A percentile compares a stretch with the other conserved stretches of the same genome.
phyloP scores from a whole-genome alignment of 352 stramenopile species.

The Phytophthora pisi region DNA sequence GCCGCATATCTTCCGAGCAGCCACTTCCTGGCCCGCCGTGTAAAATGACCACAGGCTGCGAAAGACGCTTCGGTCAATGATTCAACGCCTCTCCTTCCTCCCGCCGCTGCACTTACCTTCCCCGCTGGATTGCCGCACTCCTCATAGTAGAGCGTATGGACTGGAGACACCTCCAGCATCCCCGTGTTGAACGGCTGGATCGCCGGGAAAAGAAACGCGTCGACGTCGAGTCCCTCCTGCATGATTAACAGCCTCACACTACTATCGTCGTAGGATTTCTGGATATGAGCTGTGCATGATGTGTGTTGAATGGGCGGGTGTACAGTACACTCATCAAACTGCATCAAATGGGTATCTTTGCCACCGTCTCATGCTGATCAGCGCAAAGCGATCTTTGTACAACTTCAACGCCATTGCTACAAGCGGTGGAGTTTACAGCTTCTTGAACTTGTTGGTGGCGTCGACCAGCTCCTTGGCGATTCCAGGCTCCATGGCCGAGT shows the following conservation, averaged over 20 bases:
- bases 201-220: conserved; percentile 69
- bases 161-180: conserved; percentile 54
- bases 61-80: background rate
- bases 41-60: background rate
- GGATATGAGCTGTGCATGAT: background rate
- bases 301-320: conserved; percentile 3
- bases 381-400: conserved; percentile 1
- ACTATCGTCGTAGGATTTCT: background rate
- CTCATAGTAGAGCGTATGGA: background rate
- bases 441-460: conserved; percentile 76
- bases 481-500: conserved; percentile 77
- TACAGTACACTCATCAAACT: conserved; percentile 3
- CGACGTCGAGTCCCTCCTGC: conserved; percentile 18
- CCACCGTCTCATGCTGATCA: conserved; percentile 1
- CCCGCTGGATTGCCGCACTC: background rate
- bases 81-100: background rate
- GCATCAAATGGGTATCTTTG: conserved; percentile 4
- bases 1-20: conserved; percentile 84
- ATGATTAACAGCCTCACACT: background rate
- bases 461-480: conserved; percentile 77
- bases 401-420: background rate
- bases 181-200: conserved; percentile 68
- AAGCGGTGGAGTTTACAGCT: conserved; percentile 22
- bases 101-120: conserved; percentile 30
- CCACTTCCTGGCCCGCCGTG: conserved; percentile 69